Conservation (phyloP, 306 rosid genomes). For the Castanospermum australe region DNA sequence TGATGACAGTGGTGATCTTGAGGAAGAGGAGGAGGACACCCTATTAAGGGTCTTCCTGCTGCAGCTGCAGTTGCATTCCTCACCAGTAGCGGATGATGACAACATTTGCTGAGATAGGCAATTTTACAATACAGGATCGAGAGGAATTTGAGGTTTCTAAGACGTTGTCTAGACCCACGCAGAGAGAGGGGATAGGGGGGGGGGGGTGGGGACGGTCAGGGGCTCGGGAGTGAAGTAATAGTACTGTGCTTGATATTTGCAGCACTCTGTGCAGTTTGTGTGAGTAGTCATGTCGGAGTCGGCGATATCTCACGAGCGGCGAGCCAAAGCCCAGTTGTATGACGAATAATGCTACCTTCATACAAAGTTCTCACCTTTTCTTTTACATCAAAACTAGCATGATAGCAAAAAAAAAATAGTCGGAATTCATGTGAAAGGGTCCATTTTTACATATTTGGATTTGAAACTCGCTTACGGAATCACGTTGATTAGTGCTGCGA, state of each 20-base stretch:
- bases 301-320: neutral
- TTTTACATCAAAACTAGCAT: too few species aligned
- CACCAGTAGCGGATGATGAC: neutral
- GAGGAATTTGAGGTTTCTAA: neutral
- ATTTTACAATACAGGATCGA: neutral
- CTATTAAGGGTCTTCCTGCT: neutral
- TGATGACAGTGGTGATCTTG: neutral
- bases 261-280: neutral
- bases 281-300: conserved; percentile 25
- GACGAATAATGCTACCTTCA: neutral
- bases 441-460: too few species aligned
- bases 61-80: neutral
- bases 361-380: too few species aligned
- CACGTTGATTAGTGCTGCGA: too few species aligned
- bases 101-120: neutral
- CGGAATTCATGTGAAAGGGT: too few species aligned
- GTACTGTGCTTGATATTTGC: neutral
- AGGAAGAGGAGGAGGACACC: neutral
- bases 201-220: neutral
- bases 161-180: too few species aligned
- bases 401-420: too few species aligned
- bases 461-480: too few species aligned
- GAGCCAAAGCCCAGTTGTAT: neutral
- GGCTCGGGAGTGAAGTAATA: neutral
- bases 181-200: neutral